Evolutionary conservation across 768 basidiomycete genomes (phyloP), one percentile per base, ranked within the genome.

Genomic region (Pulveroboletus sp.): DNA sequence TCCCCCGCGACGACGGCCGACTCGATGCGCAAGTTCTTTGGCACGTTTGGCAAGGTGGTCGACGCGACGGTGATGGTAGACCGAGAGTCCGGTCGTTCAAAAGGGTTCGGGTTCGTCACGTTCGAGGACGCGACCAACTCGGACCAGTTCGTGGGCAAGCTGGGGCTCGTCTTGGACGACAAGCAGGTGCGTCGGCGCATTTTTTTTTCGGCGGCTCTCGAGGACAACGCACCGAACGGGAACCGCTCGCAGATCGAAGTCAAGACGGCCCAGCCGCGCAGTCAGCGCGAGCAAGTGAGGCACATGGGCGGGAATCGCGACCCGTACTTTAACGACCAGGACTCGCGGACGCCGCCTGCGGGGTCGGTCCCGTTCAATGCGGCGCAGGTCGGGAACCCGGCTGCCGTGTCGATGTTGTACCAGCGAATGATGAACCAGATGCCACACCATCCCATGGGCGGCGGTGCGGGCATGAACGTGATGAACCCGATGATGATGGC

Each of bases 241-340:
- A n/a, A n/a, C n/a, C n/a, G n/a, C n/a, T n/a, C n/a, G n/a, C 19
- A 90, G 88, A 86, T 92, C 58, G 89, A 91, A 67, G 85, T 91
- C 44, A 90, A 90, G 68, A 73, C 79, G 53, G 89, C 89, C 16
- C 87, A 89, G 61, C 85, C 86, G 3, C 77, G 86, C 45, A 80
- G 73, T 49, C 79, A 81, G 51, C 77, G 81, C 10, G 80, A 82
- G 39, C 79, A 79, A 65, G 70, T 69, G n/a, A 71, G 76, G 37
- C 71, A 56, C 48, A 50, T 60, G 55, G 58, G 43, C 13, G 57
- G 34, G 13, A 59, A 27, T 24, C 64, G 59, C n/a, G 67, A 57
- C 36, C 53, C 64, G 1, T 60, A 60, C 37, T 73, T 72, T 55
- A 63, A 66, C 12, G 70, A 69, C 31, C 68, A 67, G 40, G 66